A percentile compares a stretch with the other conserved stretches of the same genome.
phyloP scores from a whole-genome alignment of 345 rosid genomes.

The Crucihimalaya himalaica region DNA sequence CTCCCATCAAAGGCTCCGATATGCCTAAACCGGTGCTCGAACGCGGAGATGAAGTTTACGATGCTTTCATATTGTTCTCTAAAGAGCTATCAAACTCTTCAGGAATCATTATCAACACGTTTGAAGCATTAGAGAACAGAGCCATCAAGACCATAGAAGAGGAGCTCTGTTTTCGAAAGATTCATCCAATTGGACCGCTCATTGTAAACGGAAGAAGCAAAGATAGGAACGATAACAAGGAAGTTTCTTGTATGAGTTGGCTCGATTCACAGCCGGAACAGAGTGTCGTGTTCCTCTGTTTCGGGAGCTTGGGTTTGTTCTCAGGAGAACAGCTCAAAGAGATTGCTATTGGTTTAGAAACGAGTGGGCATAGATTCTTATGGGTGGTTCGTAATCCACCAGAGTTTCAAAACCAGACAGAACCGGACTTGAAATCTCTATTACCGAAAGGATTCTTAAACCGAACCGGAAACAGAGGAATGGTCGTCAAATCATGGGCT shows the following conservation, averaged over 20 bases:
- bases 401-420: background rate
- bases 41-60: slow-evolving; percentile 36
- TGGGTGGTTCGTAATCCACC: slow-evolving; percentile 63
- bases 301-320: slow-evolving; percentile 65
- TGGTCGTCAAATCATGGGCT: slow-evolving; percentile 60
- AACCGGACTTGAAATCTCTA: slow-evolving; percentile 38
- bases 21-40: slow-evolving; percentile 40
- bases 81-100: slow-evolving; percentile 27
- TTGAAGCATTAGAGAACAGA: slow-evolving; percentile 51
- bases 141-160: slow-evolving; percentile 41
- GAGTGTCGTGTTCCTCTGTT: slow-evolving; percentile 58
- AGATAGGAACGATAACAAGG: background rate
- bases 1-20: slow-evolving; percentile 37
- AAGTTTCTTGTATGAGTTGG: slow-evolving; percentile 46
- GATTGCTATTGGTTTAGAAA: slow-evolving; percentile 56
- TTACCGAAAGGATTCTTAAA: slow-evolving; percentile 53
- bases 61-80: slow-evolving; percentile 23
- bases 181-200: slow-evolving; percentile 61
- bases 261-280: slow-evolving; percentile 50
- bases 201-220: slow-evolving; percentile 18
- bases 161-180: slow-evolving; percentile 45
- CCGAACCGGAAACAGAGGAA: slow-evolving; percentile 44
- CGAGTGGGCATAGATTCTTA: slow-evolving; percentile 51
- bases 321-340: slow-evolving; percentile 43
- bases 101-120: slow-evolving; percentile 60